These are phyloP conservation scores for Phytophthora vignae DNA, from an alignment of 352 stramenopile species.

Conservation along the genomic window DNA sequence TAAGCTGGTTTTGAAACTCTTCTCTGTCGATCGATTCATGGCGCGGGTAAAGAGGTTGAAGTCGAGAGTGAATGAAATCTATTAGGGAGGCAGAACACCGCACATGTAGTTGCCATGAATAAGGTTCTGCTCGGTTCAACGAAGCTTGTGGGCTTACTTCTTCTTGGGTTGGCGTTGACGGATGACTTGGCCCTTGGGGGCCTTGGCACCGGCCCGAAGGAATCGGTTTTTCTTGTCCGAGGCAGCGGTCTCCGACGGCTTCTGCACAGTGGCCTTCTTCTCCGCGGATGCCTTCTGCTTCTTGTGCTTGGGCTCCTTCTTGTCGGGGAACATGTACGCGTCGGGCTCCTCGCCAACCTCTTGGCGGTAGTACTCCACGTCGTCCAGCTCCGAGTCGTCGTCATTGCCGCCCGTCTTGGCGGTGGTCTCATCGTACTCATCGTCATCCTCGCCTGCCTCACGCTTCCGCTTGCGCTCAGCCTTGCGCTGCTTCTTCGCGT, in stretches of 20 bases:
- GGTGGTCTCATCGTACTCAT: conserved; percentile 52
- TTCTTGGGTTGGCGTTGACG: conserved; percentile 66
- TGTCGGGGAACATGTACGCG: conserved; percentile 80
- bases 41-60: not conserved
- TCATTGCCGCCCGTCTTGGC: conserved; percentile 37
- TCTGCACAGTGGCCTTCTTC: conserved; percentile 38
- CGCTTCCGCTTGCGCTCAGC: conserved; percentile 68
- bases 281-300: conserved; percentile 49
- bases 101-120: conserved; percentile 17
- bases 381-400: conserved; percentile 74
- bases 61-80: conserved; percentile 24
- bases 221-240: conserved; percentile 78
- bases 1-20: not conserved
- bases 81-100: conserved; percentile 32
- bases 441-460: conserved; percentile 58
- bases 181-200: conserved; percentile 67
- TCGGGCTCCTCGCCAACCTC: conserved; percentile 86
- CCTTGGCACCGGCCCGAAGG: conserved; percentile 40
- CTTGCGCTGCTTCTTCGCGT: conserved; percentile 83
- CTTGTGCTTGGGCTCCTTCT: conserved; percentile 46
- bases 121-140: conserved; percentile 22
- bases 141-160: conserved; percentile 31
- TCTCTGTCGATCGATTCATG: too few species aligned
- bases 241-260: conserved; percentile 63
- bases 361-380: conserved; percentile 86